Evolutionary conservation across 2,329 filamentous ascomycete genomes (phyloP), one percentile per base, ranked within the genome.

Genomic region (Fusarium algeriense): DNA sequence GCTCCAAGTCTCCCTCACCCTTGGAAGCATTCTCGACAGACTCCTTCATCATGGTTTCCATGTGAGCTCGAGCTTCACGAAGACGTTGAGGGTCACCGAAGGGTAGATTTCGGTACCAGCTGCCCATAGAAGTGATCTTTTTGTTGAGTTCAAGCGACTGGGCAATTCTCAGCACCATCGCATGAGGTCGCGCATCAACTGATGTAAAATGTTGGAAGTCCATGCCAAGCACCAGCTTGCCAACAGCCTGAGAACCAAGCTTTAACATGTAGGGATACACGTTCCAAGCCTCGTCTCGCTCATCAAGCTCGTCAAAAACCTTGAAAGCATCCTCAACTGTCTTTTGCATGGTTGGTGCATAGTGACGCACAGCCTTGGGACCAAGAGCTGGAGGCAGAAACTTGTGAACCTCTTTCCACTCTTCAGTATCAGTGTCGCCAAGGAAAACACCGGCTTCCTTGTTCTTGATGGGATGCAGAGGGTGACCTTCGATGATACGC

Each of bases 281-380:
- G 61, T 86, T 86, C 78, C 80, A 86, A 6, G 83, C 80, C 67
- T 85, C 81, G 7, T 79, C 83, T 1, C 81, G 76, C 35, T 83
- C 77, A 67, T 89, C 87, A 1, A 91, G 80, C 52, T 83, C 80
- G 64, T 86, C 85, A 35, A 86, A 85, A 3, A 86, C 83, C 9
- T 79, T 80, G 73, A 86, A 89, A 0, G 86, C 77, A 20, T 84
- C 80, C 69, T 88, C 84, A 4, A 88, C 82, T 0, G 85, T 85
- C 49, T 81, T 76, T 67, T 90, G 87, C 87, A 91, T 90, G 0
- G 82, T 84, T 0, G 88, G 87, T 0, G 87, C 84, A 66, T 91
- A 90, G 70, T 90, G 89, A 2, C 86, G 81, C 7, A 91, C 87
- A 0, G 89, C 89, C 73, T 88, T 89, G 35, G 88, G 88, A 0